phyloP scores from a whole-genome alignment of 83 land plant genomes.

The Diphasiastrum complanatum region DNA sequence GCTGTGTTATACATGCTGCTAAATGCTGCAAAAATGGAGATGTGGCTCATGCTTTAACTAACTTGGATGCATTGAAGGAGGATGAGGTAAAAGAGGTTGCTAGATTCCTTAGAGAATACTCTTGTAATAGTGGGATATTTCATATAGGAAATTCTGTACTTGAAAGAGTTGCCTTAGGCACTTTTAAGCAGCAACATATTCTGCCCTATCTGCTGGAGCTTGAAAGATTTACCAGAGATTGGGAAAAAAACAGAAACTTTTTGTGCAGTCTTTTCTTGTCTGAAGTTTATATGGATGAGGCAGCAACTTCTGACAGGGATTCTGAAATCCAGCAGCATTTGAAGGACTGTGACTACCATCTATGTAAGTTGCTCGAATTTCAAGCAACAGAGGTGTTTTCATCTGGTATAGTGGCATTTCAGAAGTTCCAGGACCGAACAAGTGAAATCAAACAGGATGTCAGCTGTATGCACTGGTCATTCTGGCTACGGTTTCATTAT shows the following conservation, averaged over 20 bases:
- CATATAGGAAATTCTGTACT: slow-evolving; percentile 64
- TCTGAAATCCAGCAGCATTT: slow-evolving; percentile 34
- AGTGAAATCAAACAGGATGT: slow-evolving; percentile 5
- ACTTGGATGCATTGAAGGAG: neutral
- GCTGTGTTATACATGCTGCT: slow-evolving; percentile 10
- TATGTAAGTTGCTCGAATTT: slow-evolving; percentile 69
- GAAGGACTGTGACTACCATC: slow-evolving; percentile 66
- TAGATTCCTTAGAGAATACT: slow-evolving; percentile 39
- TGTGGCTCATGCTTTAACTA: neutral
- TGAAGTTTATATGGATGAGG: slow-evolving; percentile 70
- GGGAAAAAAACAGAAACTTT: slow-evolving; percentile 54
- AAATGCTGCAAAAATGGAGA: slow-evolving; percentile 20
- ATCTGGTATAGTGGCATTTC: slow-evolving; percentile 2
- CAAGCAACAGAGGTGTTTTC: neutral
- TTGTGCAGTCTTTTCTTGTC: slow-evolving; percentile 77
- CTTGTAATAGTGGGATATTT: slow-evolving; percentile 60
- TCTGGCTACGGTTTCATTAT: slow-evolving; percentile 89
- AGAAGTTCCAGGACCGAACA: neutral
- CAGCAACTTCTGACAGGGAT: slow-evolving; percentile 31
- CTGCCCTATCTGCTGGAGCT: slow-evolving; percentile 55
- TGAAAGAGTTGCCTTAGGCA: slow-evolving; percentile 47
- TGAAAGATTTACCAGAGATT: slow-evolving; percentile 63
- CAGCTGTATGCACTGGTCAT: slow-evolving; percentile 29
- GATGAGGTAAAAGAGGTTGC: slow-evolving; percentile 43
- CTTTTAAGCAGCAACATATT: slow-evolving; percentile 31